Evolutionary conservation across 768 basidiomycete genomes (phyloP).

Genomic region (Podaxis rugospora): DNA sequence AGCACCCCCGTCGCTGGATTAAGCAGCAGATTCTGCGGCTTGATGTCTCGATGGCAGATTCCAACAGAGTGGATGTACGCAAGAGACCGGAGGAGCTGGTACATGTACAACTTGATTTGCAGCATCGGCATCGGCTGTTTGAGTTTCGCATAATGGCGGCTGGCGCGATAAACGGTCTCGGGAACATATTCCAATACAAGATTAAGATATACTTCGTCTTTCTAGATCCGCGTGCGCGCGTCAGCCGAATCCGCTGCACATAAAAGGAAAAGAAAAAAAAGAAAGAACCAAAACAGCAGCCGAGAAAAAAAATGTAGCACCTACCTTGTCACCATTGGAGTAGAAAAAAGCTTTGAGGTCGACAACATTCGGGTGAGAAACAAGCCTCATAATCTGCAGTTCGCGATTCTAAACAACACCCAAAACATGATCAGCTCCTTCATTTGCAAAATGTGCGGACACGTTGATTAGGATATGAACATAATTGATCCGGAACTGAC

Average conservation of each 20-base stretch:
- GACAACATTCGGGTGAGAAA: constrained; percentile 96
- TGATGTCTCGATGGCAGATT: constrained; percentile 99
- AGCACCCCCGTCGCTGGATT: constrained; percentile 96
- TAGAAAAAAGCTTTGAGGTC: constrained; percentile 99
- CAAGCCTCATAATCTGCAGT: constrained; percentile 97
- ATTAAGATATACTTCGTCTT: constrained; percentile 99
- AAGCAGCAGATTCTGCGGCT: constrained; percentile 96
- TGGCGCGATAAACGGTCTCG: constrained; percentile 98
- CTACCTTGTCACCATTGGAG: constrained; percentile 97
- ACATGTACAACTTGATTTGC: constrained; percentile 99
- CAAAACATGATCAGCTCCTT: constrained; percentile 2
- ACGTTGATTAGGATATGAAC: constrained; percentile 16
- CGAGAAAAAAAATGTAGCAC: constrained; percentile 22
- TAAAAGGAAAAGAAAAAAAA: neutral
- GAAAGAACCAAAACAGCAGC: neutral
- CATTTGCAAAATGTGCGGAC: constrained; percentile 5
- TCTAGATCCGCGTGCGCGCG: constrained; percentile 41
- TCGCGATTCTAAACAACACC: constrained; percentile 78
- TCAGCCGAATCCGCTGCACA: neutral
- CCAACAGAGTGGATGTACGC: constrained; percentile 99
- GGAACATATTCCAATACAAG: constrained; percentile 99
- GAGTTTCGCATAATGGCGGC: constrained; percentile 97
- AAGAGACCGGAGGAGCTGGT: constrained; percentile 95
- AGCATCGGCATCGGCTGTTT: constrained; percentile 99
- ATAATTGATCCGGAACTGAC: constrained; percentile 40